Evolutionary conservation across 257 asterid genomes (phyloP), one percentile per base, ranked within the genome.

Genomic region (Rubia yunnanensis): DNA sequence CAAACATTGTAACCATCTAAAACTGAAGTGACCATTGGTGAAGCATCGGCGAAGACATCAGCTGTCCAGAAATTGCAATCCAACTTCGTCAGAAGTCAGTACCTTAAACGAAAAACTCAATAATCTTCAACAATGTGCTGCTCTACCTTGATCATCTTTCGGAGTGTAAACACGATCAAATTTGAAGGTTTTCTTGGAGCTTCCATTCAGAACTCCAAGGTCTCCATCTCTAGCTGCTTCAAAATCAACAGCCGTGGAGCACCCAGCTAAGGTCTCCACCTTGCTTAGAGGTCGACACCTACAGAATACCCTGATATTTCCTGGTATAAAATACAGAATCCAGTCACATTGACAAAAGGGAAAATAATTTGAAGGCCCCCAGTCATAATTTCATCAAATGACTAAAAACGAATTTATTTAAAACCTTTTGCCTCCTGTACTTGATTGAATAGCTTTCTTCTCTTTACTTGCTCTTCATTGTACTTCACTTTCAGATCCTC

Each of bases 271-370:
- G 18, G 77, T 66, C 76, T 94, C 99, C 44, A 82, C 58, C 77
- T 84, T 86, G 88, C 90, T 94, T 66, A 94, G 72, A 60, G 99
- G 99, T 70, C 99, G 99, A 63, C 97, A 94, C 26, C 99, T 92
- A 49, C 99, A 94, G 72, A 90, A 94, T 15, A 94, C 99, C 78
- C 99, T 82, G 34, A 94, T 94, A 75, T 94, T 94, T 67, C 99
- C 99, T 92, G 90, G 41, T 63, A 66, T 72, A 65, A 32, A 65
- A 68, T 35, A 20, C 35, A 50, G 48, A 60, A 64, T 30, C 54
- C 73, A 69, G 50, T 70, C 70, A 64, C 34, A 22, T 38, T 28
- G 20, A 44, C 20, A 34, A 65, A 18, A 6, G 9, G 26, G 23
- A 34, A 17, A 18, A 8, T 27, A 14, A 54, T n/a, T 30, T 44